Base-by-base conservation (phyloP, 2,329 filamentous ascomycete genomes). In the Fusarium concolor region DNA sequence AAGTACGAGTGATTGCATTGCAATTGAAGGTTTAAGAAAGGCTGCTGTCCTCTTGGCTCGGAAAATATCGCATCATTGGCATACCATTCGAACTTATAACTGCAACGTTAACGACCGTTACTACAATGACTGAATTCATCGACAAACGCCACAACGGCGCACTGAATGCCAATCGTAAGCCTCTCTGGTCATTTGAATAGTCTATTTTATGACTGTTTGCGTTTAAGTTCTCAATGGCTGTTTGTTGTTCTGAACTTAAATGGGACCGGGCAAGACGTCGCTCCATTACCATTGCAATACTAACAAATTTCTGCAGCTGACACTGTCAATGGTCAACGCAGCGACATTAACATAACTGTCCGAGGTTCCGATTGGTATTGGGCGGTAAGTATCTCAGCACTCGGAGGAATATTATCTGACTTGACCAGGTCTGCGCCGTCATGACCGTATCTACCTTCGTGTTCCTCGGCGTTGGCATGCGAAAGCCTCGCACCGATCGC, bases 321-420 rank as follows among this genome's bases (percentile, higher is more conserved):
- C 14, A 49, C 10, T 2, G 43, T 71, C 24, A 71, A 71, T 37
- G 66, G 67, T 1, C 39, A 63, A 10, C 35, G 12, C 1, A 67
- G 83, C 17, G 81, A 89, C 71, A 85, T 90, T 39, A 80, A 80
- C 65, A 88, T 90, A 71, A 89, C 87, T 12, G 79, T 76, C 18
- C 85, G 78, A 72, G 89, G 87, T 15, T 89, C 87, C 2, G 82
- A 89, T 75, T 89, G 86, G 80, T 89, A 90, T 73, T 91, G 85
- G 78, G 79, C 33, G 33, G 33, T 35, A 35, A 9, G 33, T 6
- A 35, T 14, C 4, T n/a, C 10, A 10, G n/a, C 15, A n/a, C 89
- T 10, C 14, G 31, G 8, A 14, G 35, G 2, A 17, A 15, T 22
- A 5, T 14, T 6, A 5, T 41, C 38, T 22, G 12, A 22, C 29